Evolutionary conservation across 108 stramenopile species (phyloP).

Genomic region (Cylindrotheca closterium): DNA sequence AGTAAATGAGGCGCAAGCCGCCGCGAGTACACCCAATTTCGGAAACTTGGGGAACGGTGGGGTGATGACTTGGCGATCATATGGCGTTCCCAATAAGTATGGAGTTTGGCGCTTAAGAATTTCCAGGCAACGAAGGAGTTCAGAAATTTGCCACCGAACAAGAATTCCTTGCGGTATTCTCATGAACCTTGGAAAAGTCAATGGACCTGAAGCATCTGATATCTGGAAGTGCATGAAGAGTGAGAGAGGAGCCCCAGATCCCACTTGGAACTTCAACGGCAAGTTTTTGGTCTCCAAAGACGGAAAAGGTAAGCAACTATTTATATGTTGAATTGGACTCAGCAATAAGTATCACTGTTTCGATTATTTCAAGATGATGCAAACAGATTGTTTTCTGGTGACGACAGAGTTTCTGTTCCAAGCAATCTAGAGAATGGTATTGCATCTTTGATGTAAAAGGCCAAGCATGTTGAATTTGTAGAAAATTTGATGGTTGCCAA

Average conservation of each 20-base stretch:
- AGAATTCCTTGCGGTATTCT: conserved; percentile 37
- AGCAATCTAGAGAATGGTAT: too few species aligned
- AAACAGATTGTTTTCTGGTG: too few species aligned
- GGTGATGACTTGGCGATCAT: conserved; percentile 29
- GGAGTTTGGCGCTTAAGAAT: conserved; percentile 42
- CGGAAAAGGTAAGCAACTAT: too few species aligned
- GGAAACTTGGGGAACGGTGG: conserved; percentile 28
- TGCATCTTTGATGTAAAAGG: too few species aligned
- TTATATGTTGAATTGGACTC: too few species aligned
- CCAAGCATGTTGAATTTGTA: too few species aligned
- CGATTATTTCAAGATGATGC: too few species aligned
- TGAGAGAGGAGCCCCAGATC: conserved; percentile 26
- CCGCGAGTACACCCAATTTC: conserved; percentile 47
- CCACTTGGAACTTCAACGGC: conserved; percentile 37
- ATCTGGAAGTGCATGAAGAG: conserved; percentile 33
- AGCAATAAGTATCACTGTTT: too few species aligned
- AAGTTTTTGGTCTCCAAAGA: conserved; percentile 39
- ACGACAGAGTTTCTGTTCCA: too few species aligned
- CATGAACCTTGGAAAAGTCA: conserved; percentile 39
- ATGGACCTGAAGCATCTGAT: conserved; percentile 24
- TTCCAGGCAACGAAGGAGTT: conserved; percentile 27
- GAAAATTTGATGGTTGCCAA: too few species aligned
- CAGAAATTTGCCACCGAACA: conserved; percentile 23
- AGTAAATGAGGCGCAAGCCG: conserved; percentile 35
- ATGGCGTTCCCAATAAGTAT: conserved; percentile 33